Evolutionary conservation across 148 eudicot species (phyloP).

Genomic region (Oxyria digyna): DNA sequence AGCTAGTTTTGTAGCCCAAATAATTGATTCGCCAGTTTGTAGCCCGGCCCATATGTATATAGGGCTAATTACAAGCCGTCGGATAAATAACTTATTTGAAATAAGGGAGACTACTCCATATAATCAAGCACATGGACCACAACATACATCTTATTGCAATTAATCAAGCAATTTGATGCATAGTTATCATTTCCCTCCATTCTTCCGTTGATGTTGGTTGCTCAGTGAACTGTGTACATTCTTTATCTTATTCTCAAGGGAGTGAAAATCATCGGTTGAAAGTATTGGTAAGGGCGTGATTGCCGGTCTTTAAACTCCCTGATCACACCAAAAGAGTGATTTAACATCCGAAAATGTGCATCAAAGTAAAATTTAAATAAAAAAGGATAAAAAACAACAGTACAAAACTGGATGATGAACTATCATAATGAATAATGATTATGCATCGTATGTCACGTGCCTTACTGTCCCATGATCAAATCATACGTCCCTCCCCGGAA

Average conservation of each 20-base stretch:
- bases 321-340: neutral
- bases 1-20: too few species aligned
- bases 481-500: neutral
- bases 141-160: too few species aligned
- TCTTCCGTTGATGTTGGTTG: slow-evolving; percentile 1
- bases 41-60: too few species aligned
- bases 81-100: too few species aligned
- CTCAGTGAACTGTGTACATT: neutral
- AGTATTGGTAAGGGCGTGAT: slow-evolving; percentile 5
- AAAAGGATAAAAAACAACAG: neutral
- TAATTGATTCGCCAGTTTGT: too few species aligned
- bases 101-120: too few species aligned
- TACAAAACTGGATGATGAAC: neutral
- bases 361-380: neutral
- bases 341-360: neutral
- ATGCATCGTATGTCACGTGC: neutral
- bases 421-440: neutral
- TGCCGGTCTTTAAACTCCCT: neutral
- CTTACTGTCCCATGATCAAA: neutral
- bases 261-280: neutral
- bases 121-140: too few species aligned
- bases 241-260: neutral
- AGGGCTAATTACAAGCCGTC: too few species aligned
- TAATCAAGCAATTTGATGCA: too few species aligned
- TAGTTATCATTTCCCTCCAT: neutral